phyloP scores from a whole-genome alignment of 257 asterid species.

The Rauvolfia tetraphylla region DNA sequence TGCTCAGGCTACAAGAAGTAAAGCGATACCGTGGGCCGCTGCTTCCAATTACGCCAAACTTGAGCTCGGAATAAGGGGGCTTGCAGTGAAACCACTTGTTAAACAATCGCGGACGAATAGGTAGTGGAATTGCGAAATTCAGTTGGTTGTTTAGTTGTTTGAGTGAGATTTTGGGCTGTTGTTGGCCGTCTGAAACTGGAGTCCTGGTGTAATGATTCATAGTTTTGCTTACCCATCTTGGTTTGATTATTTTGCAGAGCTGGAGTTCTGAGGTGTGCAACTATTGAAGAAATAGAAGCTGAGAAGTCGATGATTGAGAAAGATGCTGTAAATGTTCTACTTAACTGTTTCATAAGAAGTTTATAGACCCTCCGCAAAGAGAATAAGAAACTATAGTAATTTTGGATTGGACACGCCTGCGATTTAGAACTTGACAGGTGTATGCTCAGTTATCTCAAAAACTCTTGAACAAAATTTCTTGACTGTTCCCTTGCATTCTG shows the following conservation, averaged over 20 bases:
- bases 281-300: conserved; percentile 83
- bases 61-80: conserved; percentile 36
- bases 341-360: background rate
- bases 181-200: background rate
- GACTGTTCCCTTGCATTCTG: background rate
- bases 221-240: background rate
- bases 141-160: background rate
- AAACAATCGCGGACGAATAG: conserved; percentile 38
- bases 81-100: conserved; percentile 36
- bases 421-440: too few relatives aligned
- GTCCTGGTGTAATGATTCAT: background rate
- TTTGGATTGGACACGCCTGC: too few relatives aligned
- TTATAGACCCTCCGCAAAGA: background rate
- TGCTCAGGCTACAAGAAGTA: conserved; percentile 22
- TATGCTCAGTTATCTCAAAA: too few relatives aligned
- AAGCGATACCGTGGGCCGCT: conserved; percentile 49
- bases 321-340: conserved; percentile 56
- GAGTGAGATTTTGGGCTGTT: background rate
- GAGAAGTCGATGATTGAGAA: conserved; percentile 76
- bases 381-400: background rate
- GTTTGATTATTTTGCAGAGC: conserved; percentile 36
- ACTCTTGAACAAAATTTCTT: background rate
- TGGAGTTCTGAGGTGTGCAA: conserved; percentile 68
- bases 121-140: conserved; percentile 27
- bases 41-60: conserved; percentile 61